phyloP scores from a whole-genome alignment of 306 rosid genomes.

The Prunus kanzakura region DNA sequence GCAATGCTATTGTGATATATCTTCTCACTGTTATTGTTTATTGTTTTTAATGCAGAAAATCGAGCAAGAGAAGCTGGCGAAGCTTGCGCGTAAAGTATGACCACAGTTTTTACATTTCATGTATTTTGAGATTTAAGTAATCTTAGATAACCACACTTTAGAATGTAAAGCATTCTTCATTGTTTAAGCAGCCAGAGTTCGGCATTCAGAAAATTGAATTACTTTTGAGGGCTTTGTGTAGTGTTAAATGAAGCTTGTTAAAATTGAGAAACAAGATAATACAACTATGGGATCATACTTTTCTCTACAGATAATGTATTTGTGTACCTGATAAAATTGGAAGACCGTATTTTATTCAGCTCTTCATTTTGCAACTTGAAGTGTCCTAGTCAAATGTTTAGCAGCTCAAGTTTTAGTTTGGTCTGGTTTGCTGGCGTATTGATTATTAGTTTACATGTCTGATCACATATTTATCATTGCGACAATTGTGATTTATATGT shows the following conservation, averaged over 20 bases:
- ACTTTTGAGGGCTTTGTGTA: neutral
- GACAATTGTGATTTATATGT: neutral
- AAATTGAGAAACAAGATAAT: neutral
- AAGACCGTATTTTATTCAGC: neutral
- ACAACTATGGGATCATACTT: neutral
- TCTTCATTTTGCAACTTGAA: neutral
- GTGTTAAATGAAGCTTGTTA: neutral
- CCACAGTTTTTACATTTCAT: neutral
- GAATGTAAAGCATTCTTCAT: neutral
- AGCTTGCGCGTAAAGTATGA: constrained; percentile 82
- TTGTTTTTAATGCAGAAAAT: constrained; percentile 51
- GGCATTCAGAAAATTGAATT: neutral
- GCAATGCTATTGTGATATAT: neutral
- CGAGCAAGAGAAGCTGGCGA: constrained; percentile 85
- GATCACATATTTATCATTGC: neutral
- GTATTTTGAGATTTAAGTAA: neutral
- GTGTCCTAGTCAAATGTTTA: neutral
- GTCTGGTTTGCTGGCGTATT: neutral
- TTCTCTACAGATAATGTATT: neutral
- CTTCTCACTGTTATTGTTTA: neutral
- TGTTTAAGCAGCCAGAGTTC: neutral
- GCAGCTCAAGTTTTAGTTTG: neutral
- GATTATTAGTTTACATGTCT: neutral
- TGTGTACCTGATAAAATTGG: neutral
- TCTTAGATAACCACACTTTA: neutral